These are phyloP conservation scores for Fusarium mangiferae DNA, from an alignment of 2,329 filamentous ascomycete genomes.

Conservation along the genomic window DNA sequence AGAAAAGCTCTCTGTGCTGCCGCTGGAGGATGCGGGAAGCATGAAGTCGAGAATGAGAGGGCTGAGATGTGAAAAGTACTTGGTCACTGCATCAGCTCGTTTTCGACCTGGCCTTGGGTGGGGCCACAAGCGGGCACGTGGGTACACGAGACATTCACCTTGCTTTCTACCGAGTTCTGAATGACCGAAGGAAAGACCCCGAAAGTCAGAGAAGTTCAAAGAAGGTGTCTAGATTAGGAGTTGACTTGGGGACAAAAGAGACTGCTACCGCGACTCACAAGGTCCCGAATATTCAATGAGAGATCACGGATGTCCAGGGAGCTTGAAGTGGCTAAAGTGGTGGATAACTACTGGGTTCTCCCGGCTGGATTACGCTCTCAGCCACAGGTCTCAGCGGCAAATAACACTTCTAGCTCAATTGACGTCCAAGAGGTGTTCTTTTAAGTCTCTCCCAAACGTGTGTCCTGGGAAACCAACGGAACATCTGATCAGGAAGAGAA, in stretches of 20 bases:
- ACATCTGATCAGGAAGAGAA: neutral
- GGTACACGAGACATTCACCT: neutral
- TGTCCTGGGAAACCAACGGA: too few species aligned
- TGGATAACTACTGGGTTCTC: too few species aligned
- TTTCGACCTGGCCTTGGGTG: neutral
- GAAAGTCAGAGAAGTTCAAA: too few species aligned
- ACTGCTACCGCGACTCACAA: too few species aligned
- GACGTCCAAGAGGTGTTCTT: rapidly evolving
- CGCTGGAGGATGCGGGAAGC: neutral
- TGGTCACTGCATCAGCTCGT: neutral
- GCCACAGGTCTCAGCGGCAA: too few species aligned
- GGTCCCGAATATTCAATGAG: neutral
- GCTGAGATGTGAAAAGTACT: neutral
- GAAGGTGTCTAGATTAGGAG: too few species aligned
- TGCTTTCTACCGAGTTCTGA: neutral
- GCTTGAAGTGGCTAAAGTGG: neutral
- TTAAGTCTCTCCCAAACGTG: neutral
- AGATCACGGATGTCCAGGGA: neutral
- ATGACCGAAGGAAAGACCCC: neutral
- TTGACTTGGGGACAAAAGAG: too few species aligned
- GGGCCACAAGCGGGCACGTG: neutral
- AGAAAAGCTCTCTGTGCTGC: neutral
- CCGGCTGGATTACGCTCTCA: too few species aligned
- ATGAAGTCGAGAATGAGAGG: neutral
- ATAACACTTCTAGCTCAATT: too few species aligned